These are phyloP conservation scores for Talaromyces sp. DNA, from an alignment of 2,329 filamentous ascomycete genomes.

Conservation along the genomic window DNA sequence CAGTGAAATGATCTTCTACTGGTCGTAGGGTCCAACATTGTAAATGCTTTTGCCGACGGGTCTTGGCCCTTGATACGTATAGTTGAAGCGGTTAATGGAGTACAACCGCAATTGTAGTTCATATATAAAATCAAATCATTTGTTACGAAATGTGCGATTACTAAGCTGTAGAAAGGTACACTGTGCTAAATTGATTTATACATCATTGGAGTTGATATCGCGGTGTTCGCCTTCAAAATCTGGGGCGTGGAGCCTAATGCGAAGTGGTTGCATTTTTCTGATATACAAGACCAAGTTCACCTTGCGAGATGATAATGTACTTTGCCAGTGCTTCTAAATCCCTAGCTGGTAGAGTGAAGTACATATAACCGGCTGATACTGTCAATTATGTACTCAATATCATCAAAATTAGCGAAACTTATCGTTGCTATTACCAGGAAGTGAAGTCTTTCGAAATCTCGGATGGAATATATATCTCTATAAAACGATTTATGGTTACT, in stretches of 20 bases:
- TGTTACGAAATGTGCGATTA: background rate
- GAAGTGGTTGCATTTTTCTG: background rate
- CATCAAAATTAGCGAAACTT: too few species aligned
- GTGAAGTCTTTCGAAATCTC: too few species aligned
- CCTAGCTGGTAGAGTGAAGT: too few species aligned
- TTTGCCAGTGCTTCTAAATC: too few species aligned
- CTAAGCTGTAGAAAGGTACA: too few species aligned
- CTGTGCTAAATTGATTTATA: background rate
- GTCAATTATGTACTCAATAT: too few species aligned
- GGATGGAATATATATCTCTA: too few species aligned
- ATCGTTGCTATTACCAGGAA: too few species aligned
- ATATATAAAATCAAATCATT: background rate
- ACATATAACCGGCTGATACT: too few species aligned
- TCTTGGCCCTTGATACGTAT: slow-evolving; percentile 12
- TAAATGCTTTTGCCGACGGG: background rate
- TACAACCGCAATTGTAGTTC: background rate
- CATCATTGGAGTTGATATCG: background rate
- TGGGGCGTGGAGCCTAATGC: background rate
- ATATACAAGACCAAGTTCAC: too few species aligned
- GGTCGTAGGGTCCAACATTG: background rate
- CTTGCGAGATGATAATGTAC: too few species aligned
- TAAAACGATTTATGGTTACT: too few species aligned
- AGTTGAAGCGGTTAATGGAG: background rate
- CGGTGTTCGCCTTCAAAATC: background rate
- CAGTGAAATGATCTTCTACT: background rate